These are phyloP conservation scores for Microsporum canis DNA, from an alignment of 2,329 filamentous ascomycete genomes.

Conservation along the genomic window DNA sequence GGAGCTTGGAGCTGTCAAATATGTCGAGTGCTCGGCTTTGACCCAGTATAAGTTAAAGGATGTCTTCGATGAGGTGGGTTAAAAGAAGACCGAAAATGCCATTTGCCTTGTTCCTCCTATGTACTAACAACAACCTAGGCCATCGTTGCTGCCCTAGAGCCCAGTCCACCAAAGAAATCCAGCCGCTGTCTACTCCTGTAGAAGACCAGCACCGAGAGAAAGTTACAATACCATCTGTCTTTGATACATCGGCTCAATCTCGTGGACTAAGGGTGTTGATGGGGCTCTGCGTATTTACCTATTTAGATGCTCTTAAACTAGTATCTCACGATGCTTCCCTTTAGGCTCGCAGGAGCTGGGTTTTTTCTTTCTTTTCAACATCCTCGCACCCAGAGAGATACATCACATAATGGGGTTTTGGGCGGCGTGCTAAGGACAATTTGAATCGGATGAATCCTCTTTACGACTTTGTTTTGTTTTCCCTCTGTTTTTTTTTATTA, in stretches of 20 bases:
- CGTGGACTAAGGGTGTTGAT: slow-evolving; percentile 1
- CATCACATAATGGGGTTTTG: slow-evolving; percentile 6
- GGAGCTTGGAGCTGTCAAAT: slow-evolving; percentile 95
- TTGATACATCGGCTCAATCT: background rate
- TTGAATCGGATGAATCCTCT: slow-evolving; percentile 7
- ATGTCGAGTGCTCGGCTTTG: slow-evolving; percentile 94
- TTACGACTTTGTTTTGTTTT: background rate
- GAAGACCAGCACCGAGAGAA: background rate
- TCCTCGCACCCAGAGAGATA: slow-evolving; percentile 3
- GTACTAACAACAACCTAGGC: slow-evolving; percentile 45
- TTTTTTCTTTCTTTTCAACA: background rate
- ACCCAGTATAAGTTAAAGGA: slow-evolving; percentile 99
- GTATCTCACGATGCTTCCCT: slow-evolving; percentile 1
- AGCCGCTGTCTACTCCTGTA: slow-evolving; percentile 7
- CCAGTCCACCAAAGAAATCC: slow-evolving; percentile 36
- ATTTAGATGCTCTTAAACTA: background rate
- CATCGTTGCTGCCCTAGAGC: slow-evolving; percentile 89
- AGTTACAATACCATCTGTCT: background rate
- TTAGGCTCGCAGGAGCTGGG: background rate
- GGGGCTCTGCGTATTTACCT: slow-evolving; percentile 1
- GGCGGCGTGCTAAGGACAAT: slow-evolving; percentile 5
- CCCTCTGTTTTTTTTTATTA: background rate
- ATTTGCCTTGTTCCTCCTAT: slow-evolving; percentile 15
- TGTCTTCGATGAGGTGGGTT: slow-evolving; percentile 89
- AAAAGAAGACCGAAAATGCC: background rate